Conservation (phyloP, 106 monocot species). For the Apostasia shenzhenica region DNA sequence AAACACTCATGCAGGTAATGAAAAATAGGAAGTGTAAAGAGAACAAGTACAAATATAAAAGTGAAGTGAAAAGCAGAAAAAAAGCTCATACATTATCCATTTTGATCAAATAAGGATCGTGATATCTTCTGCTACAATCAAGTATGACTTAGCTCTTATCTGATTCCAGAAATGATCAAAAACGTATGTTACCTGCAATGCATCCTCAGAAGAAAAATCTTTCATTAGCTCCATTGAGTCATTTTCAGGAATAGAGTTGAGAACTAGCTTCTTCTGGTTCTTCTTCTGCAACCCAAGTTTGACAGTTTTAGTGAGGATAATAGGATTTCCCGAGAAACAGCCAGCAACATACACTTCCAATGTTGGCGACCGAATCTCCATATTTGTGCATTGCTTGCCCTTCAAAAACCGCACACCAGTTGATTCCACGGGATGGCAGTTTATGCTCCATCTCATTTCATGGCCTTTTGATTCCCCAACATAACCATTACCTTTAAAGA, state of each 20-base stretch:
- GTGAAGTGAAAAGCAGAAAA: no score
- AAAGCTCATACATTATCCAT: no score
- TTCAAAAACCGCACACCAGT: slow-evolving; percentile 11
- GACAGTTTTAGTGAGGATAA: slow-evolving; percentile 24
- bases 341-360: slow-evolving; percentile 37
- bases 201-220: slow-evolving; percentile 16
- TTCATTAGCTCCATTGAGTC: slow-evolving; percentile 30
- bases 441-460: slow-evolving; percentile 23
- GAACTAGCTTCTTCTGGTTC: slow-evolving; percentile 25
- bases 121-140: no score
- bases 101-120: no score
- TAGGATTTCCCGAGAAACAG: slow-evolving; percentile 21
- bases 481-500: slow-evolving; percentile 26
- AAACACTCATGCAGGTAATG: no score
- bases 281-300: slow-evolving; percentile 46
- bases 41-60: no score
- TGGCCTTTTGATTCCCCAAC: slow-evolving; percentile 18
- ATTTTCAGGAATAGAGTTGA: slow-evolving; percentile 61
- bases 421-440: slow-evolving; percentile 12
- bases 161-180: no score
- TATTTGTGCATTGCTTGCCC: slow-evolving; percentile 8
- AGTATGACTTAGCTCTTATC: no score
- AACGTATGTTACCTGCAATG: slow-evolving; percentile 33
- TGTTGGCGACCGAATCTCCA: slow-evolving; percentile 12
- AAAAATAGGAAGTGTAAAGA: no score